Percentiles rank a stretch among this genome's conserved stretches.
Evolutionary conservation across 73 alveolate genomes (phyloP).

Genomic region (Paramecium sonneborni): DNA sequence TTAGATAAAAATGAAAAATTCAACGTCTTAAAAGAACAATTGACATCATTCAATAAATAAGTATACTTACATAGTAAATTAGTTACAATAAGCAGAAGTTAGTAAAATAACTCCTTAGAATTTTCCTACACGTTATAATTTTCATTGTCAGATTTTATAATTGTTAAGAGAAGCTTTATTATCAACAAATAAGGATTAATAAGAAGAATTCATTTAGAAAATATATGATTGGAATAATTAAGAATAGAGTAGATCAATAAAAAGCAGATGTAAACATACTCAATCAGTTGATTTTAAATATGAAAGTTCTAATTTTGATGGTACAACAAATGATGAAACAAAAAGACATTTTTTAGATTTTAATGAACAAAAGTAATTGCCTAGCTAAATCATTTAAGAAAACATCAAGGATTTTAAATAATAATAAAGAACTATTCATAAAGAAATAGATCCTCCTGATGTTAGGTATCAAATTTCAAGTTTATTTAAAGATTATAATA

Average conservation of each 20-base stretch:
- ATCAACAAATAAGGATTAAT: not conserved
- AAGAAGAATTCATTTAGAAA: not conserved
- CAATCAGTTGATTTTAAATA: not conserved
- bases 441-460: slow-evolving; percentile 3
- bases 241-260: not conserved
- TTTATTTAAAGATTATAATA: not conserved
- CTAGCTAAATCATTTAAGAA: not conserved
- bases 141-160: not conserved
- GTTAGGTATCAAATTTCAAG: not conserved
- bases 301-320: slow-evolving; percentile 23
- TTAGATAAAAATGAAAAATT: not conserved
- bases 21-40: not conserved
- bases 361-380: not conserved
- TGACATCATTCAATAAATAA: not conserved
- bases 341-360: slow-evolving; percentile 6
- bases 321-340: slow-evolving; percentile 19
- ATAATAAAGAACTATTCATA: not conserved
- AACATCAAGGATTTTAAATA: not conserved
- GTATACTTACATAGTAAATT: not conserved
- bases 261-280: not conserved
- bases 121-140: slow-evolving; percentile 11
- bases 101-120: slow-evolving; percentile 1
- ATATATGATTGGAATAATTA: not conserved
- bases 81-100: slow-evolving; percentile 16
- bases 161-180: not conserved